phyloP scores from a whole-genome alignment of 2,329 filamentous ascomycete species.

The Coniochaeta sp. region DNA sequence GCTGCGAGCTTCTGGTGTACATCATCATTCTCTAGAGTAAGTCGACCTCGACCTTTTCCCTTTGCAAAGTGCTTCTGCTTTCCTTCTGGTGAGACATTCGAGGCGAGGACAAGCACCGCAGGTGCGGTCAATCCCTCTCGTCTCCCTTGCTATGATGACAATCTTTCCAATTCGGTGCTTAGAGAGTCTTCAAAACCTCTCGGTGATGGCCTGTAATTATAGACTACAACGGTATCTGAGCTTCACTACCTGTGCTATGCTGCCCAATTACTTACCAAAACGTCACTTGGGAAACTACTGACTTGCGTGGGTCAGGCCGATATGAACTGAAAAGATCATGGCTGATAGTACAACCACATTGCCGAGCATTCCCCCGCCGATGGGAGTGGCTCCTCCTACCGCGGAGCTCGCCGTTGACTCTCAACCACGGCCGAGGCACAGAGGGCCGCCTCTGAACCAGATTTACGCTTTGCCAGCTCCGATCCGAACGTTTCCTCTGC shows the following conservation, averaged over 20 bases:
- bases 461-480: constrained; percentile 80
- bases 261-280: not conserved
- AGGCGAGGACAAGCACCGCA: not conserved
- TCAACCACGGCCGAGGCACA: not conserved
- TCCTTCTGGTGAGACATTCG: constrained; percentile 3
- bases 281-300: constrained; percentile 6
- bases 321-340: constrained; percentile 38
- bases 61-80: not conserved
- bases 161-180: constrained; percentile 32
- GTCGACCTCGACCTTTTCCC: not conserved
- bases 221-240: constrained; percentile 99
- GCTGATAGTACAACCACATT: constrained; percentile 25
- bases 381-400: constrained; percentile 9
- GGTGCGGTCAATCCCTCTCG: not conserved
- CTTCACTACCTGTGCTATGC: constrained; percentile 12
- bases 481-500: constrained; percentile 74
- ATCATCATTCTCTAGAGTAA: not conserved
- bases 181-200: constrained; percentile 53
- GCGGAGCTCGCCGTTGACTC: not conserved
- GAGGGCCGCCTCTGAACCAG: constrained; percentile 41
- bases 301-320: constrained; percentile 27
- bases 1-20: not conserved
- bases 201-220: constrained; percentile 58
- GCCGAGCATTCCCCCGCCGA: constrained; percentile 4
- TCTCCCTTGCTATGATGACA: constrained; percentile 51